These are phyloP conservation scores for Beauveria sp. DNA, from an alignment of 2,329 filamentous ascomycete species.

Conservation along the genomic window DNA sequence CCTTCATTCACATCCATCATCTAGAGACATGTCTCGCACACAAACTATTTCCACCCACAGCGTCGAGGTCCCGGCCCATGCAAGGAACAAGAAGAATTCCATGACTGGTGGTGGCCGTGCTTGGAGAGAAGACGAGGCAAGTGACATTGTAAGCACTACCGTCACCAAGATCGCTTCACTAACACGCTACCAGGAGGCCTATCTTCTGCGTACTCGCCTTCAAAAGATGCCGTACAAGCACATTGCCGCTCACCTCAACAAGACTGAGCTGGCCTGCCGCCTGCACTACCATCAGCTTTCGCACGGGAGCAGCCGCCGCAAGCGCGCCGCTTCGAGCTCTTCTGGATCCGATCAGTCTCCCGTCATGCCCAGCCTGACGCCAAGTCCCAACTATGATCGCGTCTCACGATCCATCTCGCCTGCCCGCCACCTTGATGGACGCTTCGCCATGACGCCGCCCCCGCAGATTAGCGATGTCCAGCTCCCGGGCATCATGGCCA, in stretches of 20 bases:
- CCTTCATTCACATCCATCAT: conserved; percentile 16
- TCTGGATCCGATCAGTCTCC: conserved; percentile 51
- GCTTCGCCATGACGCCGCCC: conserved; percentile 35
- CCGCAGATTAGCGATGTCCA: conserved; percentile 39
- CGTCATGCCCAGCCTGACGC: conserved; percentile 36
- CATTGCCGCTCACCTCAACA: conserved; percentile 76
- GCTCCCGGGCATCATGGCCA: conserved; percentile 45
- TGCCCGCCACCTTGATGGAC: conserved; percentile 28
- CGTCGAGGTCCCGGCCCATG: conserved; percentile 44
- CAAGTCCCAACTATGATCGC: conserved; percentile 44
- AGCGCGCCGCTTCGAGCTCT: conserved; percentile 64
- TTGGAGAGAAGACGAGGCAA: conserved; percentile 81
- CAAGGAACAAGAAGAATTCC: conserved; percentile 58
- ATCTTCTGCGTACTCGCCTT: conserved; percentile 73
- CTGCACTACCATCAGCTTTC: conserved; percentile 83
- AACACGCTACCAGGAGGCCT: conserved; percentile 55
- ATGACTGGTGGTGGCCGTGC: conserved; percentile 70
- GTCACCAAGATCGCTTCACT: neutral
- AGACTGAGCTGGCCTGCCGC: conserved; percentile 80
- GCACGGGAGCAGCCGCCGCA: conserved; percentile 73
- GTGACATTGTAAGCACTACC: conserved; percentile 14
- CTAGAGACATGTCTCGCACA: conserved; percentile 43
- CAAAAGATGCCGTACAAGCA: conserved; percentile 91
- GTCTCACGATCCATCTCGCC: conserved; percentile 42
- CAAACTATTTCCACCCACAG: conserved; percentile 36